Evolutionary conservation across 2,329 filamentous ascomycete genomes (phyloP), one percentile per base, ranked within the genome.

Genomic region (Phoma herbarum): DNA sequence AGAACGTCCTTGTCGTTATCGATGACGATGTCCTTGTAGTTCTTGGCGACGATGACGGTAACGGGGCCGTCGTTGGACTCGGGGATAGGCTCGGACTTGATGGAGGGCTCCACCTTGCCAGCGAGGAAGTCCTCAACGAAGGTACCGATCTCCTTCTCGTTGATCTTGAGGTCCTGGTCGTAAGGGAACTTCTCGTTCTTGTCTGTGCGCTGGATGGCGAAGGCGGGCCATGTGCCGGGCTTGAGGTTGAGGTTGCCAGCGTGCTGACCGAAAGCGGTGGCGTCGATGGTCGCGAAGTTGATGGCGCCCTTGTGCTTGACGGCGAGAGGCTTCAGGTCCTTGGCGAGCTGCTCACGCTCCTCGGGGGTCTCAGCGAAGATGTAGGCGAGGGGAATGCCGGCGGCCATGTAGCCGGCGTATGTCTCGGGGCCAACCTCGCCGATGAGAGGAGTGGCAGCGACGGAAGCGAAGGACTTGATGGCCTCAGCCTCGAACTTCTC

Each of bases 141-240:
- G 69, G 88, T 82, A 78, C 85, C 86, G 74, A 99, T 90, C 66
- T 85, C 82, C 77, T 89, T 86, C 70, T 85, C 82, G 67, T 86
- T 90, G 72, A 99, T 86, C 79, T 91, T 87, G 82, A 89, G 88
- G 68, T 89, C 86, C 81, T 94, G 90, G 80, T 95, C 91, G 77
- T 88, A 97, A 75, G 95, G 95, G 85, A 90, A 99, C 85, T 99
- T 99, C 82, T 91, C 88, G 86, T 97, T 97, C 87, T 96, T 97
- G 78, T 86, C 85, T 53, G 89, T 92, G 78, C 97, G 92, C 83
- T 99, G 95, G 79, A 99, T 98, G 75, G 93, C 95, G 81, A 99
- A 99, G 61, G 94, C 90, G 62, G 95, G 95, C 89, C 96, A 99
- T 80, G 92, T 90, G 84, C 94, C 91, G 62, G 91, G 86, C 82